phyloP scores from a whole-genome alignment of 116 monocot species.

The Dioscorea cayenensis region DNA sequence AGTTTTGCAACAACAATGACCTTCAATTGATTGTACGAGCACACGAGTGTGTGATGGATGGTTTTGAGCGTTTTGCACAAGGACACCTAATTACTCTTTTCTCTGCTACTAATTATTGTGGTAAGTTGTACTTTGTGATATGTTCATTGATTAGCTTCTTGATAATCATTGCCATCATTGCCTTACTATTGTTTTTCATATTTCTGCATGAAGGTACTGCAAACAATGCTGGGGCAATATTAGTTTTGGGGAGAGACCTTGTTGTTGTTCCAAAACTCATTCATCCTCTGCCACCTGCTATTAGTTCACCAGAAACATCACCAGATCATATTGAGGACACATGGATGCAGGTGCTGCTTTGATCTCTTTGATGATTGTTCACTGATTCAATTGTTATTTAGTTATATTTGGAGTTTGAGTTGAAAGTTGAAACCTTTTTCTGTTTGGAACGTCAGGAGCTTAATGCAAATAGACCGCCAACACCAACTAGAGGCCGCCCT shows the following conservation, averaged over 20 bases:
- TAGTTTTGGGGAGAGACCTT: conserved; percentile 98
- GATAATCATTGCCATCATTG: background rate
- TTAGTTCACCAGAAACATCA: conserved; percentile 83
- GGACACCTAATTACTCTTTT: conserved; percentile 98
- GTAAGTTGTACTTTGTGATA: conserved; percentile 22
- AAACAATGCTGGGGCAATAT: conserved; percentile 99
- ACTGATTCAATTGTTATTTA: background rate
- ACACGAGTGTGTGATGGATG: conserved; percentile 99
- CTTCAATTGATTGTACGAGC: conserved; percentile 97
- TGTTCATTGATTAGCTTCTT: background rate
- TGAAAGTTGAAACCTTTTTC: background rate
- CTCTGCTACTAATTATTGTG: conserved; percentile 99
- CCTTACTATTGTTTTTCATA: background rate
- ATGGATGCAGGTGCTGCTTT: conserved; percentile 92
- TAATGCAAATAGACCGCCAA: conserved; percentile 96
- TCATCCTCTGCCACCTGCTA: conserved; percentile 93
- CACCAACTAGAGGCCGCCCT: conserved; percentile 97
- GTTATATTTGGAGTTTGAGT: too few species aligned
- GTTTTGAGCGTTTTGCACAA: conserved; percentile 99
- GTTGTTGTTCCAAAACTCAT: conserved; percentile 99
- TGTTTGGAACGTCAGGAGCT: conserved; percentile 60
- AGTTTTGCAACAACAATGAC: conserved; percentile 97
- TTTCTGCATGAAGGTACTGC: conserved; percentile 62
- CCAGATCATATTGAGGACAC: conserved; percentile 96
- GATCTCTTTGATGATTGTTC: background rate